Base-by-base conservation (phyloP, 169 alveolate genomes). In the Cryptosporidium andersoni region DNA sequence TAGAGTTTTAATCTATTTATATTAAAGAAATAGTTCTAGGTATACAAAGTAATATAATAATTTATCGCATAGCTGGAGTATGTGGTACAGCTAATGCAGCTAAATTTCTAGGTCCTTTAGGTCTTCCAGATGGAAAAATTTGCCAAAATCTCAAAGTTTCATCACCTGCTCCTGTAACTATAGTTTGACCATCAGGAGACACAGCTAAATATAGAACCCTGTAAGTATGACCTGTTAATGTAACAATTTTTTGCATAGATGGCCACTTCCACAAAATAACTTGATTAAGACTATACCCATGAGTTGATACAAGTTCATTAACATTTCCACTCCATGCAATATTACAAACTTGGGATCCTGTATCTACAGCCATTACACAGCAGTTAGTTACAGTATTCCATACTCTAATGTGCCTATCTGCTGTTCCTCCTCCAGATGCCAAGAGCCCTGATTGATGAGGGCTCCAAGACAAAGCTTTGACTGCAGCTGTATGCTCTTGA, bases 351-450 rank as follows among this genome's bases (percentile, higher is more conserved):
- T 96, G 95, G 6, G 97, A 92, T 8, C 96, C 98, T 11, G 98
- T 95, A 66, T 94, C 97, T 25, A 96, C 92, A 64, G 91, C 88
- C 81, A 92, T 82, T n/a, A 95, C 89, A 81, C 92, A 91, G 55
- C 93, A 89, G 25, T 93, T 89, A 64, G 94, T 94, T 12, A 74
- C 81, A 45, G 98, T 96, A 91, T 96, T 95, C 98, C 98, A 97
- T 66, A 96, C 94, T 39, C 97, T 94, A n/a, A 97, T 96, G 66
- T 96, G 92, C 68, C 98, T 91, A 91, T 97, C 99, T 16, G 98
- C 98, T 9, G 99, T 95, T 2, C 99, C 99, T 12, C 99, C 99
- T 2, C 99, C 99, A 9, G 96, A 91, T 25, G 97, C 98, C 37
- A 97, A 89, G 40, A 96, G 90, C 51, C 95, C 95, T 68, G 93